A percentile compares a stretch with the other conserved stretches of the same genome.
phyloP scores from a whole-genome alignment of 768 basidiomycete species.

The Trametes punicea region DNA sequence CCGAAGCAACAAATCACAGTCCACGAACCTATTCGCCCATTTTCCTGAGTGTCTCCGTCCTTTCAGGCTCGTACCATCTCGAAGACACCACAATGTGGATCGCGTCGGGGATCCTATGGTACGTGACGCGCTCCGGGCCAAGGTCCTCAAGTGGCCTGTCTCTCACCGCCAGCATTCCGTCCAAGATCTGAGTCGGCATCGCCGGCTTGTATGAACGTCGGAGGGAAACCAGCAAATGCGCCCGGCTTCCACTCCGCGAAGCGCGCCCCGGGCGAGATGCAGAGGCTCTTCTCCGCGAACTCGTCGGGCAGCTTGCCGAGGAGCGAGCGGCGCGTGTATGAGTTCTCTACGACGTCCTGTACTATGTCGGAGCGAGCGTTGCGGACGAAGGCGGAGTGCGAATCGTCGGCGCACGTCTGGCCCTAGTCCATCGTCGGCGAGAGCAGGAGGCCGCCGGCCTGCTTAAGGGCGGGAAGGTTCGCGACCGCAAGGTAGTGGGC shows the following conservation, averaged over 20 bases:
- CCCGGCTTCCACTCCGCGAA: neutral
- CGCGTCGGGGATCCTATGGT: conserved; percentile 1
- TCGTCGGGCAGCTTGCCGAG: neutral
- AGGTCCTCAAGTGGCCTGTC: conserved; percentile 26
- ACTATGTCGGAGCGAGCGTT: conserved; percentile 5
- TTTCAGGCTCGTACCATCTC: conserved; percentile 10
- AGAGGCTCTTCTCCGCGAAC: neutral
- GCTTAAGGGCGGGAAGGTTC: neutral
- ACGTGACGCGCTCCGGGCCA: conserved; percentile 9
- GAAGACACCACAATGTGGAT: neutral
- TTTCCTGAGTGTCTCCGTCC: neutral
- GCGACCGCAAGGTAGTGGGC: conserved; percentile 33
- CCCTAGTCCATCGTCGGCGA: conserved; percentile 31
- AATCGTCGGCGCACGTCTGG: conserved; percentile 2
- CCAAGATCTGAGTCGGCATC: conserved; percentile 30
- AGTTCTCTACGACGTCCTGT: neutral
- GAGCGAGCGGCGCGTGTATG: conserved; percentile 7
- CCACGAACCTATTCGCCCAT: neutral
- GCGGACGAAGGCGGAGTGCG: neutral
- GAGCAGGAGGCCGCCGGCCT: conserved; percentile 33
- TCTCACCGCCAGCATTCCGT: conserved; percentile 25
- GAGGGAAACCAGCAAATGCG: conserved; percentile 26
- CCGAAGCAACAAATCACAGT: no score
- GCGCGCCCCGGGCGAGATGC: conserved; percentile 13
- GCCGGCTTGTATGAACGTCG: conserved; percentile 27